Base-by-base conservation (phyloP, 2,329 filamentous ascomycete genomes). In the Paramyrothecium sp. region DNA sequence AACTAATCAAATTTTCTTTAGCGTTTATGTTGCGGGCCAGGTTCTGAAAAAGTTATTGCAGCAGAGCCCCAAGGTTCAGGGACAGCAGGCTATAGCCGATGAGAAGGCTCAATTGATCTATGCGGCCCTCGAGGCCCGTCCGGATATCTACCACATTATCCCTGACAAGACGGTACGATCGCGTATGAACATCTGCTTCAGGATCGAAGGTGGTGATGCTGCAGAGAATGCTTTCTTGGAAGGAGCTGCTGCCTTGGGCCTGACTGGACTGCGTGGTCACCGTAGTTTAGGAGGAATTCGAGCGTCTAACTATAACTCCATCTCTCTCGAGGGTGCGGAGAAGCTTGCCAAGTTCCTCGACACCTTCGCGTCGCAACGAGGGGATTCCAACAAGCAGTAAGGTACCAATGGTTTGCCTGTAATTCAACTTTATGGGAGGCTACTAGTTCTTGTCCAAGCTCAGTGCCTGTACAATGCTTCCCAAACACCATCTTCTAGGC, bases 171-270 rank as follows among this genome's bases (percentile, higher is more conserved):
- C 78, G 21, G 89, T 83, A 3, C 89, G 93, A 56, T 96, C 91
- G 65, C 81, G 92, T 56, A 97, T 98, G 90, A 98, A 98, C 75
- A 90, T 98, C 58, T 97, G 92, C 81, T 97, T 97, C 81, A 81
- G 92, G 17, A 82, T 96, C 19, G 79, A 65, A 62, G 80, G 78
- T 71, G 72, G 79, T 51, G 83, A 81, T 49, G 87, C 83, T 13
- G 82, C 87, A 21, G 93, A 98, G 73, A 91, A 92, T 74, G 81
- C 81, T 1, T 98, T 98, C 76, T 73, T 98, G 50, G 83, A 88
- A 59, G 86, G 89, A 51, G 89, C 87, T 1, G 85, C 89, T 58
- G 83, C 84, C 59, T 80, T 79, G 54, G 86, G 89, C 0, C 78
- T 97, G 22, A 85, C 87, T 23, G 94, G 92, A 1, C 78, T 97